A percentile compares a stretch with the other conserved stretches of the same genome.
These are phyloP conservation scores for Flagelloscypha sp. DNA, from an alignment of 768 basidiomycete species.

Conservation along the genomic window DNA sequence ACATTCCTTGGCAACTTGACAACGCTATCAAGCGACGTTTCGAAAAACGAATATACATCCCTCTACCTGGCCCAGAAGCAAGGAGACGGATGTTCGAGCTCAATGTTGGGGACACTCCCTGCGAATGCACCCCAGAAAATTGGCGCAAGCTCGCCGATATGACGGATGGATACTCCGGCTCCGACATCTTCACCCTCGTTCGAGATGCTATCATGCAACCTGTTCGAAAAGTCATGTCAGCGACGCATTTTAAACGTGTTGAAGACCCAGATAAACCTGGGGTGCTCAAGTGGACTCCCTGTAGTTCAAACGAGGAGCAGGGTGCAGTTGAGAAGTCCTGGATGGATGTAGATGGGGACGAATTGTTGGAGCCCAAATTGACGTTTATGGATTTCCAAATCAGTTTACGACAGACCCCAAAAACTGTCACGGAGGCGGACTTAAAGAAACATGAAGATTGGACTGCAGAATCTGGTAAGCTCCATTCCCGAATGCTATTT, in stretches of 20 bases:
- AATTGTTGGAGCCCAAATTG: constrained; percentile 84
- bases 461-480: constrained; percentile 77
- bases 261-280: constrained; percentile 19
- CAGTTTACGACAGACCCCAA: constrained; percentile 67
- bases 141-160: constrained; percentile 72
- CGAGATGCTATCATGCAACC: constrained; percentile 98
- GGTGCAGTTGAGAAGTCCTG: constrained; percentile 86
- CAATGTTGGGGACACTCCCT: constrained; percentile 89
- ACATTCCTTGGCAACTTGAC: constrained; percentile 97
- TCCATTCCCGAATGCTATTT: no score
- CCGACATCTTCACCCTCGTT: constrained; percentile 90
- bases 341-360: constrained; percentile 81
- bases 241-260: constrained; percentile 86
- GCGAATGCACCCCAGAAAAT: constrained; percentile 69
- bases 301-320: constrained; percentile 85
- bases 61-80: constrained; percentile 89
- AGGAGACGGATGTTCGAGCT: constrained; percentile 94
- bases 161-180: constrained; percentile 93
- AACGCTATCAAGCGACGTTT: constrained; percentile 97
- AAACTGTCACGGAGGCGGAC: constrained; percentile 85
- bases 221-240: constrained; percentile 89
- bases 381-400: constrained; percentile 74
- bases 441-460: constrained; percentile 77
- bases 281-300: constrained; percentile 77
- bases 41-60: constrained; percentile 97